phyloP scores from a whole-genome alignment of 768 basidiomycete genomes.

The Lactarius indigo region DNA sequence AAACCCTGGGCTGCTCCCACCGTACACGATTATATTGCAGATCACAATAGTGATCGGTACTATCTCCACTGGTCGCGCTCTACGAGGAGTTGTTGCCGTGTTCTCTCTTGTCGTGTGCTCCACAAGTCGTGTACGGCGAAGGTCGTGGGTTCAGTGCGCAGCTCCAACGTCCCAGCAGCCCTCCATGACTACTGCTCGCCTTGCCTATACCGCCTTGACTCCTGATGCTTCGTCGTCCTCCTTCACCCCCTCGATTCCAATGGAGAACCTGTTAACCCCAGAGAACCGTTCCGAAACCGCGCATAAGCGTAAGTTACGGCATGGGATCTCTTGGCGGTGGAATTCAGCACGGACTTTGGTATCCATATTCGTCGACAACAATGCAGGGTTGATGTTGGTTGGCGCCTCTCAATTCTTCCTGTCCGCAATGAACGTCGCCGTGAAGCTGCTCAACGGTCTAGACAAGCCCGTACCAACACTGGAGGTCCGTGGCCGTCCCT shows the following conservation, averaged over 20 bases:
- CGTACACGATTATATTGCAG: background rate
- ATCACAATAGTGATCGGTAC: background rate
- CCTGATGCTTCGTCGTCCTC: background rate
- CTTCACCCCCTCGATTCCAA: background rate
- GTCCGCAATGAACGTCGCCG: conserved; percentile 56
- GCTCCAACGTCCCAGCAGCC: background rate
- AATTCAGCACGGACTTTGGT: background rate
- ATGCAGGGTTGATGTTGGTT: conserved; percentile 60
- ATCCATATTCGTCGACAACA: conserved; percentile 30
- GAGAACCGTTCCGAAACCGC: background rate
- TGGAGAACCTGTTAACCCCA: background rate
- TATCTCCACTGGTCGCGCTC: background rate
- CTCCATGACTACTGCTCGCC: background rate
- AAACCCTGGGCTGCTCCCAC: background rate
- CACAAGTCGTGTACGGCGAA: background rate
- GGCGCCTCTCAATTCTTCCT: conserved; percentile 56
- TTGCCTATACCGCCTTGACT: conserved; percentile 33
- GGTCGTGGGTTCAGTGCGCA: background rate
- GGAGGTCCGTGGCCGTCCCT: background rate
- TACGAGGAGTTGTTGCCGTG: background rate
- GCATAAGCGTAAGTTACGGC: background rate
- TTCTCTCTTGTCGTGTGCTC: background rate
- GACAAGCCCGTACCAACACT: conserved; percentile 56
- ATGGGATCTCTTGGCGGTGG: background rate
- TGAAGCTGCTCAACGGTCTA: conserved; percentile 57